Evolutionary conservation across 805 yeast genomes (phyloP), one percentile per base, ranked within the genome.

Genomic region (Candida coquimbonensis): DNA sequence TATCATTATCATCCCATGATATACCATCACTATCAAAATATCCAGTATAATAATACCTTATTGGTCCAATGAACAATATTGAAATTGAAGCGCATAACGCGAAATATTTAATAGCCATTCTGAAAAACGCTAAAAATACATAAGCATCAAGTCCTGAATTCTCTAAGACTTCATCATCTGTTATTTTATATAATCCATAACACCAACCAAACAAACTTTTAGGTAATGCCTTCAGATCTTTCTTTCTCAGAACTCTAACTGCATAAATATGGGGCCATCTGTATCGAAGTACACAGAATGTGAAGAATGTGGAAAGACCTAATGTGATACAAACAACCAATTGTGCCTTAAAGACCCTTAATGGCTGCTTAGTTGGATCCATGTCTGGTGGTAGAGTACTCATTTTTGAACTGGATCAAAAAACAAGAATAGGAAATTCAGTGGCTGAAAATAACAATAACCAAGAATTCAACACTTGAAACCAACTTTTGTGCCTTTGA

Each of bases 121-220:
- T 82, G 74, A 93, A 93, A 64, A 91, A 91, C 2, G 91, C 88
- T 29, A 91, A 66, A 57, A 86, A 91, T 43, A 93, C 98, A 65
- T 75, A 88, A 0, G 97, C 97, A 66, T 91, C 99, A 39, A 91
- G 66, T 0, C 99, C 99, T 3, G 96, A 95, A 56, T 83, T 83
- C 50, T 88, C 91, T 43, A 93, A 69, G 1, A 93, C 79, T 49
- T 89, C 88, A 11, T 77, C 74, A 53, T 93, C 98, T 21, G 75
- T 70, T n/a, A 91, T 78, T 14, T 63, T 62, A 58, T 77, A 76
- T 9, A 91, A 66, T 0, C 79, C 75, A 1, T 78, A 70, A n/a
- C 90, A 72, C 98, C 98, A 91, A 2, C 91, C 89, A 56, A 89
- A 85, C 26, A 47, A 62, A 4, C 83, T 73, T 26, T 60, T 64